These are phyloP conservation scores for Vanderwaltozyma polyspora DNA, from an alignment of 805 yeast species.

Conservation along the genomic window DNA sequence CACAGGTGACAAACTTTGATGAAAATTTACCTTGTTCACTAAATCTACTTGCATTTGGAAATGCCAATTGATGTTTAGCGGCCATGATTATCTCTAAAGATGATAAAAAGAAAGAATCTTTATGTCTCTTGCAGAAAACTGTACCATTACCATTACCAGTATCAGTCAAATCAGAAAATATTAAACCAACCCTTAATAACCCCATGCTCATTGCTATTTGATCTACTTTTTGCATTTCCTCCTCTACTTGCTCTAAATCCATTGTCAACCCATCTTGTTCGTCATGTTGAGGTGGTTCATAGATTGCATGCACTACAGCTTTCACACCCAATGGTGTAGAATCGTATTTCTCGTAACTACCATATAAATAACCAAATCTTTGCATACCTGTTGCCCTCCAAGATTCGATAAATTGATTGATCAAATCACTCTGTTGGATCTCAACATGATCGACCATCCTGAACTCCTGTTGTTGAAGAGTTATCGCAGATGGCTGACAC, in stretches of 20 bases:
- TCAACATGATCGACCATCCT: constrained; percentile 98
- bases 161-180: constrained; percentile 84
- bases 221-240: constrained; percentile 40
- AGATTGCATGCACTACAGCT: constrained; percentile 87
- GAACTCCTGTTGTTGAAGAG: constrained; percentile 78
- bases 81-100: constrained; percentile 83
- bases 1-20: constrained; percentile 89
- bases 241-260: constrained; percentile 31
- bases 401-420: constrained; percentile 75
- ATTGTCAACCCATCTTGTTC: constrained; percentile 77
- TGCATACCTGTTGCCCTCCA: constrained; percentile 90
- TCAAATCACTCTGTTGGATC: constrained; percentile 58
- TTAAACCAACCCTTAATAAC: constrained; percentile 61
- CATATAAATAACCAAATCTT: constrained; percentile 76
- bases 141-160: constrained; percentile 79
- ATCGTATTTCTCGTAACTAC: constrained; percentile 66
- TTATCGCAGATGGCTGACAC: constrained; percentile 93
- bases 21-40: constrained; percentile 57
- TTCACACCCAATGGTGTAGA: constrained; percentile 79
- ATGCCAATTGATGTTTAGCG: constrained; percentile 57
- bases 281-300: constrained; percentile 83
- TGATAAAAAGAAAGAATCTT: constrained; percentile 78
- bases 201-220: constrained; percentile 49
- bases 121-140: constrained; percentile 86
- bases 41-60: constrained; percentile 55